Evolutionary conservation across 208 protist genomes (phyloP), one percentile per base, ranked within the genome.

Genomic region (Kentomonas sorsogonicus): DNA sequence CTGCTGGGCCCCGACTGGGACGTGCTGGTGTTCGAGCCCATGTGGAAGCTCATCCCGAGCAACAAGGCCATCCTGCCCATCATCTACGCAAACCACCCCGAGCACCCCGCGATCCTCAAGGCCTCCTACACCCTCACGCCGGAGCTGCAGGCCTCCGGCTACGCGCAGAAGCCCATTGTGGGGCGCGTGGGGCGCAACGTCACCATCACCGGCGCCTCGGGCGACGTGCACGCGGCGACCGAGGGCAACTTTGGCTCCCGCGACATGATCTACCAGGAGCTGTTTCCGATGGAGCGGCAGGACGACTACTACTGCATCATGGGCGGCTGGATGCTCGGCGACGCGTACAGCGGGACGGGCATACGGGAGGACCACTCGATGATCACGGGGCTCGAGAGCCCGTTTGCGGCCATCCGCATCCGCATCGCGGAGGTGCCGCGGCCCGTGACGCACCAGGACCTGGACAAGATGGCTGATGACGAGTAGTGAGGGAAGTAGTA

Each of bases 31-130:
- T 92, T 93, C 54, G 89, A 95, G 72, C 89, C 89, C 4, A 86
- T 95, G 75, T 95, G 89, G 89, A 95, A 95, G 64, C 43, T 93
- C 48, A 89, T 95, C 36, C 85, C 89, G 11, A 92, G 82, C 76
- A 95, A 95, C 72, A 95, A 95, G 74, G 86, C 86, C 0, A 93
- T 93, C 58, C 65, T 95, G 36, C 88, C 88, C 23, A 77, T 94
- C 48, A 72, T 94, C 38, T 94, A 91, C 66, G 58, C 77, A 51
- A 84, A 76, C 43, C 77, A 95, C 69, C 86, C 86, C 2, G 77
- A 84, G 15, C 86, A 92, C 62, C 83, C 85, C 2, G 81, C 82
- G 26, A 54, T 91, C 25, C 66, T 92, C 48, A 64, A 65, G 34
- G 59, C 84, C 3, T 77, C 81, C 55, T 92, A 89, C 51, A 69